These are phyloP conservation scores for Epichloe uncinata DNA, from an alignment of 2,329 filamentous ascomycete species.

Conservation along the genomic window DNA sequence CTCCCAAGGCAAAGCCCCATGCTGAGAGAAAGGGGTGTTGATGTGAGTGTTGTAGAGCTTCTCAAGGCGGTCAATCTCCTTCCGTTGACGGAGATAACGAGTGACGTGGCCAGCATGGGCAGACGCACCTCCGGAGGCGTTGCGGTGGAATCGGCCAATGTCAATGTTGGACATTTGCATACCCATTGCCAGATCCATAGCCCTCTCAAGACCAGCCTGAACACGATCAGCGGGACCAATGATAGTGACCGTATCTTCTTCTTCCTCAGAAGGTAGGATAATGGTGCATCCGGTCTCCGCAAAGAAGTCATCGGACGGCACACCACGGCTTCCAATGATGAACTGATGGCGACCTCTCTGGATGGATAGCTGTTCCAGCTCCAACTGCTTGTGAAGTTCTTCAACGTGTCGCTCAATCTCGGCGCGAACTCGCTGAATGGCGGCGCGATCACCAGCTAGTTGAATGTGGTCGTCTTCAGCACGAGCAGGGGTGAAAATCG, in stretches of 20 bases:
- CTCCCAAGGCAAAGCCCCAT: conserved; percentile 69
- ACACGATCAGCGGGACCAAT: conserved; percentile 67
- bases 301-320: conserved; percentile 75
- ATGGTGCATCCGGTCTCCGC: conserved; percentile 82
- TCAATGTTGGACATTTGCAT: conserved; percentile 81
- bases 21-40: conserved; percentile 57
- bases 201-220: conserved; percentile 62
- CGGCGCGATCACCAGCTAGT: conserved; percentile 71
- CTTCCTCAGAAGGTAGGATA: conserved; percentile 62
- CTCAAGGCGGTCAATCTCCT: conserved; percentile 73
- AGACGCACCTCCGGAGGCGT: conserved; percentile 57
- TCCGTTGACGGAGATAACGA: conserved; percentile 71
- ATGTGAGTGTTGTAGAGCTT: conserved; percentile 73
- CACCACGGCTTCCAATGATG: conserved; percentile 74
- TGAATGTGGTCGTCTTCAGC: conserved; percentile 62
- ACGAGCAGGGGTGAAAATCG: conserved; percentile 57
- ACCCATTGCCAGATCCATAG: conserved; percentile 75
- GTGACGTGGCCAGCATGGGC: conserved; percentile 76
- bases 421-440: conserved; percentile 65
- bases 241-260: conserved; percentile 73
- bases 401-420: conserved; percentile 69
- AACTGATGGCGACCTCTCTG: conserved; percentile 86
- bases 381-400: conserved; percentile 62
- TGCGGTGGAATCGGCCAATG: conserved; percentile 64
- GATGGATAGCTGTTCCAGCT: conserved; percentile 67